phyloP scores from a whole-genome alignment of 352 stramenopile species.

The Phytophthora idaei region DNA sequence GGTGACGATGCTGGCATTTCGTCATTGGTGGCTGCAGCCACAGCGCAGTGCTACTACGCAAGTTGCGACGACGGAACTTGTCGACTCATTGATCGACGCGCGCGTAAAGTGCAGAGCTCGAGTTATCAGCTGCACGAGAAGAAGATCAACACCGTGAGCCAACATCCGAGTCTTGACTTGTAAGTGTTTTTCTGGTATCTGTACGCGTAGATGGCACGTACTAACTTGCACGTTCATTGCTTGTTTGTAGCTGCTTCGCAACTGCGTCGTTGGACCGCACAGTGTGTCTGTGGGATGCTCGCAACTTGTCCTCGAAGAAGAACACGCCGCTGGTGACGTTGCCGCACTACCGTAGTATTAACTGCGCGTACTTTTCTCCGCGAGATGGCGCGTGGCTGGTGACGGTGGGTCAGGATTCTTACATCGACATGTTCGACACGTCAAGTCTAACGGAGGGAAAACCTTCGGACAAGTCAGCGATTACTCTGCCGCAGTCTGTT shows the following conservation, averaged over 20 bases:
- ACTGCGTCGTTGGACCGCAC: constrained; percentile 84
- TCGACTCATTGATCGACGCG: constrained; percentile 57
- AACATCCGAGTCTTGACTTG: constrained; percentile 65
- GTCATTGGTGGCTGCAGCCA: constrained; percentile 47
- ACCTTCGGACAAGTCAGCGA: constrained; percentile 32
- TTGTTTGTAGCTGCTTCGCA: constrained; percentile 58
- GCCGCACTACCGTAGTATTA: constrained; percentile 79
- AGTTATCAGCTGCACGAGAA: constrained; percentile 76
- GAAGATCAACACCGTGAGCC: constrained; percentile 87
- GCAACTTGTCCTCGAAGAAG: constrained; percentile 50
- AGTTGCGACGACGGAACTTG: constrained; percentile 74
- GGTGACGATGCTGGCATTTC: constrained; percentile 56
- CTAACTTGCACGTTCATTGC: constrained; percentile 8
- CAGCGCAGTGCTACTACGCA: constrained; percentile 45
- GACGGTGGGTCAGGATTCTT: constrained; percentile 85
- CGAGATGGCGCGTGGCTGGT: constrained; percentile 65
- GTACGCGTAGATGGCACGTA: not conserved
- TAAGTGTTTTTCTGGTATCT: constrained; percentile 39
- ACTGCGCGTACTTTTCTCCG: constrained; percentile 89
- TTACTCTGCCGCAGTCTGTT: constrained; percentile 46
- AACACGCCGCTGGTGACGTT: constrained; percentile 60
- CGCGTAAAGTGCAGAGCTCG: constrained; percentile 30
- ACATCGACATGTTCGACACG: constrained; percentile 76
- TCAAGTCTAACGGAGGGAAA: constrained; percentile 39
- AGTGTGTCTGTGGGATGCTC: constrained; percentile 82